Evolutionary conservation across 352 stramenopile genomes (phyloP), one percentile per base, ranked within the genome.

Genomic region (Phytophthora syringae): DNA sequence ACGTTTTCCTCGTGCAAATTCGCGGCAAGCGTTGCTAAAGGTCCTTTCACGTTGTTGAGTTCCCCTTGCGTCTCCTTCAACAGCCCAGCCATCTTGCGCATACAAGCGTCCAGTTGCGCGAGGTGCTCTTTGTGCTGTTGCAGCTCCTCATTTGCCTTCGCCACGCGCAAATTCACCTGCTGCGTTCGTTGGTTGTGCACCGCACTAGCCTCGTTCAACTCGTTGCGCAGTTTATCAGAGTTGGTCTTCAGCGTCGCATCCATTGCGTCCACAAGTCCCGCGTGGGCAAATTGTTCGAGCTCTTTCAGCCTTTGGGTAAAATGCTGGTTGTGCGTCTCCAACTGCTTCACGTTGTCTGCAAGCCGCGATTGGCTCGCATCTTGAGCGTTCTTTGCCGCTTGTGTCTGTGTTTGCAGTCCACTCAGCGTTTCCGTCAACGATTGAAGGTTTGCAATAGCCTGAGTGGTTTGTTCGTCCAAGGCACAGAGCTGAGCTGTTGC

Each of bases 1-100:
- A 82, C 69, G 52, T 92, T 93, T 43, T 93, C 85, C 56, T 91
- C 77, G 25, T 80, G 67, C 39, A 93, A 39, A 49, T 93, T 92
- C 18, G 67, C 76, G 11, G 79, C 74, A 42, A 82, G 56, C 5
- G 80, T 92, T 42, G 77, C 52, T 28, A 92, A 70, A 16, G 80
- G 85, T 1, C 70, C 82, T 70, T 82, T 89, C 5, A 91, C 74
- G 1, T 54, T 59, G 5, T 72, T 66, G 12, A 89, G 54, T 7
- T 90, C 80, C 13, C 63, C 55, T 42, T 77, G 59, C 4, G 83
- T 67, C 39, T 70, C 51, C 9, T 54, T 53, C 5, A 84, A 39
- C 4, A 72, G 52, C 16, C 61, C 30, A 3, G 69, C 67, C 15
- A 82, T 36, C 25, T 68, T 73, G 13, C 56, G 60, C 27, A 88